Evolutionary conservation across 768 basidiomycete species (phyloP).

Genomic region (Pseudohyphozyma bogoriensis): DNA sequence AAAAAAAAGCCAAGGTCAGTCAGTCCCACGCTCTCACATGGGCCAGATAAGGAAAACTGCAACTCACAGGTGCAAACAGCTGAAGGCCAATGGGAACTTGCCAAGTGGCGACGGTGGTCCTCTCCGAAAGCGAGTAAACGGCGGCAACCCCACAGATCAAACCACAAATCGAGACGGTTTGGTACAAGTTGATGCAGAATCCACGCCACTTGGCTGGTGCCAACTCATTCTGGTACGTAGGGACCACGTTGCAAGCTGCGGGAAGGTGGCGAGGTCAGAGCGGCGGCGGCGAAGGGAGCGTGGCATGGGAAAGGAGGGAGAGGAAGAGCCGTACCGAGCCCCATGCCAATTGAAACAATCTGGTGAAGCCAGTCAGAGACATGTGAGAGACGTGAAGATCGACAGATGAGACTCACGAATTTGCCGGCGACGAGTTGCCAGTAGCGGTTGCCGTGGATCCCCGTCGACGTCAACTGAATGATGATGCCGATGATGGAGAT

Average conservation of each 20-base stretch:
- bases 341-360: too few relatives aligned
- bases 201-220: conserved; percentile 20
- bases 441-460: conserved; percentile 22
- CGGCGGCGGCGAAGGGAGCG: too few relatives aligned
- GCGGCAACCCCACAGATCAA: conserved; percentile 28
- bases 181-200: conserved; percentile 27
- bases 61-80: too few relatives aligned
- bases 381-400: too few relatives aligned
- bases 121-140: conserved; percentile 24
- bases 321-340: too few relatives aligned
- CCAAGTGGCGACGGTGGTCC: conserved; percentile 10
- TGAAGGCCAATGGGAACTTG: conserved; percentile 13
- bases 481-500: conserved; percentile 27
- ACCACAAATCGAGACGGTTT: conserved; percentile 31
- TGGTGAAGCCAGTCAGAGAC: too few relatives aligned
- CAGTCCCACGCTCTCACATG: too few relatives aligned
- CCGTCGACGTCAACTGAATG: conserved; percentile 22
- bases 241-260: conserved; percentile 26
- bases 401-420: conserved; percentile 22
- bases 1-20: too few relatives aligned
- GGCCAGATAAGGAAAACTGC: too few relatives aligned
- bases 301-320: too few relatives aligned
- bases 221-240: conserved; percentile 12
- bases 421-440: conserved; percentile 32
- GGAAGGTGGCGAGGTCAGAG: too few relatives aligned